A percentile compares a stretch with the other conserved stretches of the same genome.
These are phyloP conservation scores for Periconia sp. DNA, from an alignment of 2,329 filamentous ascomycete genomes.

Conservation along the genomic window DNA sequence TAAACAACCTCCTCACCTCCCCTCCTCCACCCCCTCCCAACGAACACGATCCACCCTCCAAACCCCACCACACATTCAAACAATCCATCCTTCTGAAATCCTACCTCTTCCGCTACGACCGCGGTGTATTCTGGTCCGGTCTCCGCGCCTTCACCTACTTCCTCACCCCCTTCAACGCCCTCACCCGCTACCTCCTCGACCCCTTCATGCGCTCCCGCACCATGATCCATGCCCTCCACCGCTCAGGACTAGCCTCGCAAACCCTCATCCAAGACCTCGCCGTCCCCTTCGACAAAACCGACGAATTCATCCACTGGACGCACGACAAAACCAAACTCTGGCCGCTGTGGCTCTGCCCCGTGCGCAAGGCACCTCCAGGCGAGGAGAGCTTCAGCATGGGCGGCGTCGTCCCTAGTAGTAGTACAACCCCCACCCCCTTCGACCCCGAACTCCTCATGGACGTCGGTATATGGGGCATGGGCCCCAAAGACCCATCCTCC, in stretches of 20 bases:
- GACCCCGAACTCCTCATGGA: constrained; percentile 30
- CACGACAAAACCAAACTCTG: constrained; percentile 53
- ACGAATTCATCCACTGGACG: constrained; percentile 57
- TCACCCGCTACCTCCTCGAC: constrained; percentile 62
- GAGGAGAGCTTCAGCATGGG: constrained; percentile 35
- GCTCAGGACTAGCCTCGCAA: constrained; percentile 56
- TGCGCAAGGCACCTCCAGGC: constrained; percentile 28
- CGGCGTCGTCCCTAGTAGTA: constrained; percentile 26
- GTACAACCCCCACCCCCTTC: no score
- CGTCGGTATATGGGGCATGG: constrained; percentile 78
- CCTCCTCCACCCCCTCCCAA: no score
- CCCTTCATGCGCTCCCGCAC: constrained; percentile 63
- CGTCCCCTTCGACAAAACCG: constrained; percentile 55
- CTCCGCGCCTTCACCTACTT: constrained; percentile 64
- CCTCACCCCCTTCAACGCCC: constrained; percentile 59
- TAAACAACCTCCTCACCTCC: constrained; percentile 12
- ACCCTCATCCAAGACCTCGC: constrained; percentile 67
- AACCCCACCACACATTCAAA: constrained; percentile 7
- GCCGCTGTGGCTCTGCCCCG: constrained; percentile 63
- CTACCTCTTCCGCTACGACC: constrained; percentile 64
- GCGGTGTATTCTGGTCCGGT: constrained; percentile 67
- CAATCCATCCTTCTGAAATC: constrained; percentile 53
- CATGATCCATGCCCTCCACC: constrained; percentile 65
- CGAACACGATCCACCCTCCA: no score
- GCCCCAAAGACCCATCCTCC: constrained; percentile 55